Evolutionary conservation across 176 grass and related monocot genomes (phyloP), one percentile per base, ranked within the genome.

Genomic region (Bolboschoenus planiculmis): DNA sequence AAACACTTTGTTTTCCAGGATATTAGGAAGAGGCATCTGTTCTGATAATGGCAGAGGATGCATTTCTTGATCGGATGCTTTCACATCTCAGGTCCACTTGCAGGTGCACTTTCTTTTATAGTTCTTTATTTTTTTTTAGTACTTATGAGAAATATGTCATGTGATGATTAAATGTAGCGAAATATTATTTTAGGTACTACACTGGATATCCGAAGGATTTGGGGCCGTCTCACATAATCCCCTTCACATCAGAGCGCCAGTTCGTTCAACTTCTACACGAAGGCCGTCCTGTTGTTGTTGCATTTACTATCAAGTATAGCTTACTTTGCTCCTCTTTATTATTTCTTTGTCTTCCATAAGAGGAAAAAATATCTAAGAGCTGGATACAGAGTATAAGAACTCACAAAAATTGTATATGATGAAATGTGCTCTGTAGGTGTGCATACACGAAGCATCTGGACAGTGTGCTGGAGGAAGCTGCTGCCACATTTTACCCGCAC

Each of bases 131-230:
- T 33, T 83, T 58, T 53, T 83, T 78, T 14, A 23, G 79, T 46
- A 50, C 24, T 30, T 53, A 3, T 40, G 15, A 76, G 50, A n/a
- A 48, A 11, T n/a, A 10, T 16, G 46, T 4, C 61, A 27, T 11
- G 44, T 85, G 73, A 65, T 58, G 11, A 87, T 61, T 62, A 66
- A 26, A 83, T 43, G n/a, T 59, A 82, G 10, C 6, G 56, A 37
- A 43, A 77, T 57, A 24, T 47, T 59, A 23, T 80, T 30, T 63
- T 83, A 97, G 94, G 88, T 94, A 97, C 82, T 94, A 94, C 88
- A 92, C 92, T 83, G 94, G 94, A 89, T 94, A 92, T 78, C 94
- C 94, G 51, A 97, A 94, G 85, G 87, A 94, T 88, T 82, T 92
- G 82, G 92, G 94, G 65, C 87, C 88, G 27, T 97, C 94, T 71